Evolutionary conservation across 371 early-diverging fungal genomes (phyloP), one percentile per base, ranked within the genome.

Genomic region (Synchytrium microbalum): DNA sequence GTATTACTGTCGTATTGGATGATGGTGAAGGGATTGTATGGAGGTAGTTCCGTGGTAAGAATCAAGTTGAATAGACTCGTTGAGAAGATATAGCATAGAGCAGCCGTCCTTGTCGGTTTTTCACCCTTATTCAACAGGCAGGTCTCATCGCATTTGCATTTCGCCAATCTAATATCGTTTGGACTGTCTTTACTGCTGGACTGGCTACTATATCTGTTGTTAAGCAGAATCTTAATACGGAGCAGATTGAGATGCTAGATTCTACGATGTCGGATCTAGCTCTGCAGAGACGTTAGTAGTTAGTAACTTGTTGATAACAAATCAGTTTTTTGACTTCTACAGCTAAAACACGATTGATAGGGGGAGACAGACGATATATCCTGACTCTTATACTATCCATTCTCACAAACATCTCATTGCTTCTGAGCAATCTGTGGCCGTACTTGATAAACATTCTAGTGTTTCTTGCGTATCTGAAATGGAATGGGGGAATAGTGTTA

Each of bases 101-200:
- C n/a, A n/a, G n/a, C n/a, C n/a, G n/a, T n/a, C n/a, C n/a, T n/a
- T n/a, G n/a, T n/a, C n/a, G n/a, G n/a, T n/a, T n/a, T 38, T 38
- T 38, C 19, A 19, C 46, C 2, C 31, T 25, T 51, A 26, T 27
- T 29, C 56, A 28, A 52, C 64, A 87, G 89, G 62, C 67, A 10
- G 77, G 85, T 2, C 65, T 80, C 0, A 53, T 85, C 0, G 79
- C 92, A 19, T 64, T 92, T 29, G 77, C 82, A 28, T 87, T 92
- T 68, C 80, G 97, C 2, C 96, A 96, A 71, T 95, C 95, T n/a
- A 96, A 96, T 70, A 81, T 88, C 19, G 75, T 93, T 0, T 96
- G 95, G 95, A 67, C 84, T 1, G 69, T 75, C 24, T 84, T 89
- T 59, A 81, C 82, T 29, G 71, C 71, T 19, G 72, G 59, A 8